Evolutionary conservation across 176 grass and related monocot genomes (phyloP).

Genomic region (Thinopyrum elongatum): DNA sequence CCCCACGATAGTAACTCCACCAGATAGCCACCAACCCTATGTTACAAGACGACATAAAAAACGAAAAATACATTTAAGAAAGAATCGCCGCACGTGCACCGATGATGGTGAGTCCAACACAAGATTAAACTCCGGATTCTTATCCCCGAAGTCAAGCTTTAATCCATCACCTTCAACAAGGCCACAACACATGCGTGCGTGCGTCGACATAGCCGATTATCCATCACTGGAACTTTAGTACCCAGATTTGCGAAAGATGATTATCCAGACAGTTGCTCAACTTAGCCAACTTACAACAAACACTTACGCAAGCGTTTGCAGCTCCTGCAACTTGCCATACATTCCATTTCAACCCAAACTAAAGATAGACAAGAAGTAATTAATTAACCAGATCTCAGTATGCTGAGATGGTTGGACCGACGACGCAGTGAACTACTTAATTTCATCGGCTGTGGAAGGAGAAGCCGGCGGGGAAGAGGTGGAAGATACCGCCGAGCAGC

Average conservation of each 20-base stretch:
- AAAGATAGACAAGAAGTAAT: not conserved
- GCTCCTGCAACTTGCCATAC: not conserved
- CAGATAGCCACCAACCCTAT: no score
- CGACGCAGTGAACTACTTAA: not conserved
- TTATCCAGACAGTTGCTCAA: not conserved
- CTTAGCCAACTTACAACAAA: not conserved
- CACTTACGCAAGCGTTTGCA: not conserved
- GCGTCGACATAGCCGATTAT: no score
- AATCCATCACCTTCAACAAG: no score
- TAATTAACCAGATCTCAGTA: not conserved
- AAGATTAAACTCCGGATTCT: no score
- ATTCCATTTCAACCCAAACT: not conserved
- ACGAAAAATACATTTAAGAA: no score
- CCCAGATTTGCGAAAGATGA: not conserved
- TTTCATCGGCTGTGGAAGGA: slow-evolving; percentile 22
- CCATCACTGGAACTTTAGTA: not conserved
- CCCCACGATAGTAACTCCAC: no score
- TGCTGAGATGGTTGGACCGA: not conserved
- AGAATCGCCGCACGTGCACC: no score
- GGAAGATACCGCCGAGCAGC: slow-evolving; percentile 41
- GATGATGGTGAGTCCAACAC: no score
- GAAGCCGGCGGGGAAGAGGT: slow-evolving; percentile 44
- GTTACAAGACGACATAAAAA: no score
- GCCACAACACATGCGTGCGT: no score
- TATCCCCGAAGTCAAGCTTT: no score